Evolutionary conservation across 768 basidiomycete genomes (phyloP).

Genomic region (Rhizopogon rudus): DNA sequence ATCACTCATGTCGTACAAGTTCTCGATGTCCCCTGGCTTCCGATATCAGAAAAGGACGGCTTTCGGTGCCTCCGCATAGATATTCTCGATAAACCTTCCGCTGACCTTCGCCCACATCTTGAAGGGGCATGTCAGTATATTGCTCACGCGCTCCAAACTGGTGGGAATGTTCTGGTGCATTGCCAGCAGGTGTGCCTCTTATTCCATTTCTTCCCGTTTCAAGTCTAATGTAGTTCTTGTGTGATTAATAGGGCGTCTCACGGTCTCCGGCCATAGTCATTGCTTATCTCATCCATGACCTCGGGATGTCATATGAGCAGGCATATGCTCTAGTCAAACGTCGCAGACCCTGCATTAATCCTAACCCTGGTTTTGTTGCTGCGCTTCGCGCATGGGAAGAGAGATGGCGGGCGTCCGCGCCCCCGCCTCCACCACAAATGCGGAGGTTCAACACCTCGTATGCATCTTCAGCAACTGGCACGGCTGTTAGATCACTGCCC

Average conservation of each 20-base stretch:
- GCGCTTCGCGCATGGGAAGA: slow-evolving; percentile 57
- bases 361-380: slow-evolving; percentile 70
- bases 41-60: slow-evolving; percentile 39
- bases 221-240: not conserved
- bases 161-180: slow-evolving; percentile 69
- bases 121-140: slow-evolving; percentile 67
- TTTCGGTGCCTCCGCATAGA: slow-evolving; percentile 60
- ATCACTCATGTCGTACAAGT: slow-evolving; percentile 64
- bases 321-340: slow-evolving; percentile 57
- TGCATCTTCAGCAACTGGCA: not conserved
- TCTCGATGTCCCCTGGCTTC: slow-evolving; percentile 61
- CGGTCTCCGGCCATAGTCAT: slow-evolving; percentile 73
- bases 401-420: slow-evolving; percentile 19
- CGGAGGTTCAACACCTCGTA: slow-evolving; percentile 27
- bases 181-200: slow-evolving; percentile 65
- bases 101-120: slow-evolving; percentile 63
- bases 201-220: not conserved
- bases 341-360: slow-evolving; percentile 69
- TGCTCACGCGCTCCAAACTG: slow-evolving; percentile 51
- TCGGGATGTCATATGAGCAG: slow-evolving; percentile 67
- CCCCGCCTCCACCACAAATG: slow-evolving; percentile 15
- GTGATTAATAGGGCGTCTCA: slow-evolving; percentile 58
- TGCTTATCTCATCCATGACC: slow-evolving; percentile 74
- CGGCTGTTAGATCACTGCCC: not conserved
- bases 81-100: slow-evolving; percentile 56